Base-by-base conservation (phyloP, 805 yeast species). In the Blastobotrys robertii region DNA sequence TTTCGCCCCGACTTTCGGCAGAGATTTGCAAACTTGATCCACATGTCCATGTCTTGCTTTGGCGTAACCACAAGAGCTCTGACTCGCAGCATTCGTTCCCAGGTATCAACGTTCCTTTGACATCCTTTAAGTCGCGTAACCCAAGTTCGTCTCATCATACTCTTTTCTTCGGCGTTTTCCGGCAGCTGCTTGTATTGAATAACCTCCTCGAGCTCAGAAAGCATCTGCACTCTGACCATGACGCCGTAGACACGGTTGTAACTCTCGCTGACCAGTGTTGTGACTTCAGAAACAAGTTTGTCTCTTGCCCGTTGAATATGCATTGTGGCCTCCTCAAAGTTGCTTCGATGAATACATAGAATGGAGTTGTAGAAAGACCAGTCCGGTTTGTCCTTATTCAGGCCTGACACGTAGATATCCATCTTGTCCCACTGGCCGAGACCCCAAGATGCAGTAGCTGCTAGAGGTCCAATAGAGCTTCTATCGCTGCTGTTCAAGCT, bases 391-490 rank as follows among this genome's bases (percentile, higher is more conserved):
- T 86, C 95, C 2, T 77, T 68, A 51, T 85, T 85, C 94, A 92
- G 87, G 1, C 84, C 95, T 50, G 77, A 69, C 43, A 90, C 88
- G 54, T 87, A 92, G 5, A 83, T 76, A 55, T 85, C 97, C 87
- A 94, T 88, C 54, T 84, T 72, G 50, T 87, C 96, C 98, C 98
- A 94, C 57, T 85, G 92, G 1, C 90, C 90, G 34, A 94, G 68
- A 11, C 97, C 97, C 98, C 98, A 92, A 1, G 97, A 86, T 1
- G 98, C 97, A 2, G 97, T 97, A 0, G 98, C 98, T 0, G 97
- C 98, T 42, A 94, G 66, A 1, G 98, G 97, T 1, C 98, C 98
- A 52, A 92, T 87, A 4, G 81, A 76, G 43, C 95, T 70, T 51
- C 80, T 75, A 33, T 79, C 76, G 12, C 86, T 95, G 28, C 78